Evolutionary conservation across 768 basidiomycete genomes (phyloP), one percentile per base, ranked within the genome.

Genomic region (Jaapia argillacea): DNA sequence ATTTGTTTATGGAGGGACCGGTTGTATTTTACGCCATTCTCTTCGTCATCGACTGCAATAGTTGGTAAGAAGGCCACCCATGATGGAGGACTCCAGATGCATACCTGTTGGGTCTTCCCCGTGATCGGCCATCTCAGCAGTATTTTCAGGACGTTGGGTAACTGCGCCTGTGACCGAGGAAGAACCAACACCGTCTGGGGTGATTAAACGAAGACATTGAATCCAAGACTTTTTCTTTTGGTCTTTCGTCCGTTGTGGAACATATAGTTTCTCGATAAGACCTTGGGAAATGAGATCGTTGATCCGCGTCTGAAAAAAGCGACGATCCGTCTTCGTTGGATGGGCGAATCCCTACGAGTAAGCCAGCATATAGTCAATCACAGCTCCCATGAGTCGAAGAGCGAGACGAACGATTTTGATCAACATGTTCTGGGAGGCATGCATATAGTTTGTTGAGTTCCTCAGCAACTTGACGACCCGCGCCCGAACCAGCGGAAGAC

Each of bases 1-100:
- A 91, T 77, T 58, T 92, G 90, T 45, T 77, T 76, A 51, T 91
- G 85, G 39, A 92, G 70, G 2, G 85, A 78, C 6, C 78, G 54
- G 54, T 82, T 81, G 46, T 70, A 57, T 55, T 77, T 84, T 2
- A 73, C 43, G 70, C 58, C 13, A 22, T 24, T 26, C 21, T 71
- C 71, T 13, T 67, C 63, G 36, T 65, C 58, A 28, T 43, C 40
- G 7, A 16, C 31, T 22, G 22, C 48, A 16, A 43, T 41, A 27
- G 20, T 40, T 22, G 20, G 23, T 28, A 41, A 38, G 6, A 50
- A 36, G 14, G 41, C 42, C 4, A 40, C 13, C 13, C 28, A 16
- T 33, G 28, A 16, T 33, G 16, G 10, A 33, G 16, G 10, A 33
- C 16, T 16, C 28, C 10, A 16, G 28, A 33, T n/a, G n/a, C 28